Conservation (phyloP, 2,329 filamentous ascomycete species). For the Nannizziopsis arthrosporioides region DNA sequence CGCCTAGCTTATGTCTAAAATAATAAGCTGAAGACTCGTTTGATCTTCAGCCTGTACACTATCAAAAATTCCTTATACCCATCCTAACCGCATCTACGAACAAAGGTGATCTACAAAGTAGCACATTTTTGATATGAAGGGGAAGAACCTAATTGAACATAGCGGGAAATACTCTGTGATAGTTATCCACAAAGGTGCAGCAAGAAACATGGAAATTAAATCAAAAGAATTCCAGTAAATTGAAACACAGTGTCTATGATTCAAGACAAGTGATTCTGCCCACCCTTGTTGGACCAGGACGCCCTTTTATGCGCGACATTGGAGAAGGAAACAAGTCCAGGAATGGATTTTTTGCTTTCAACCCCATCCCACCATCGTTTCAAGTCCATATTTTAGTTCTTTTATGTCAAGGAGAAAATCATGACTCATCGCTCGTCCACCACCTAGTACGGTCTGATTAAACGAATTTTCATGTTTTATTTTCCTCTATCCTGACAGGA, state of each 20-base stretch:
- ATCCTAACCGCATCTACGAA: neutral
- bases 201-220: constrained; percentile 4
- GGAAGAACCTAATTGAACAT: constrained; percentile 8
- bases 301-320: constrained; percentile 9
- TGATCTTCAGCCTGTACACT: too few species aligned
- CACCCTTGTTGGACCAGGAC: constrained; percentile 10
- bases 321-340: neutral
- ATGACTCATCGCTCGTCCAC: constrained; percentile 36
- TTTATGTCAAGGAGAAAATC: constrained; percentile 16
- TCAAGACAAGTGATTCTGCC: constrained; percentile 7
- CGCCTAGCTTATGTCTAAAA: neutral
- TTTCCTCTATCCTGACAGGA: constrained; percentile 65
- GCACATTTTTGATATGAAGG: neutral
- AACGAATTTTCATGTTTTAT: constrained; percentile 20
- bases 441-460: constrained; percentile 22
- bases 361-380: constrained; percentile 3
- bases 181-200: constrained; percentile 9
- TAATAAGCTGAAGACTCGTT: neutral
- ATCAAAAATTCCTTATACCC: too few species aligned
- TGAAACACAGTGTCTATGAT: constrained; percentile 1
- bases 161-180: constrained; percentile 7
- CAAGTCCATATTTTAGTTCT: neutral
- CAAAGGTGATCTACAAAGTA: neutral
- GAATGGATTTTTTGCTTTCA: constrained; percentile 3
- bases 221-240: constrained; percentile 1